phyloP scores from a whole-genome alignment of 2,329 filamentous ascomycete species.

The Chrysosporium queenslandicum region DNA sequence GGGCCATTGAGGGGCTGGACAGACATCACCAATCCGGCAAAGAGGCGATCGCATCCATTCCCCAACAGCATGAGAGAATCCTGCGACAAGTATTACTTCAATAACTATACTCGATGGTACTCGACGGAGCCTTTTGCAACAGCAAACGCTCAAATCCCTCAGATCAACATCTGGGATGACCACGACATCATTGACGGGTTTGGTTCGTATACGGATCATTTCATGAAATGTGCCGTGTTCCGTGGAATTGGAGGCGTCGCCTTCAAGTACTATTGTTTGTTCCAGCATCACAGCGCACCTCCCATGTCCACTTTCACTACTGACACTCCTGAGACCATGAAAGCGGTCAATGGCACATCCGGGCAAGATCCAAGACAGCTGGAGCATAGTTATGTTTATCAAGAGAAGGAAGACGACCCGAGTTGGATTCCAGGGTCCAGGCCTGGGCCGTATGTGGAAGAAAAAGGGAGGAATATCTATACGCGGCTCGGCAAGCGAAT shows the following conservation, averaged over 20 bases:
- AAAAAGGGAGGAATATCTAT: slow-evolving; percentile 51
- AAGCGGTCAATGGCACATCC: slow-evolving; percentile 40
- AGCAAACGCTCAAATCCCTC: slow-evolving; percentile 53
- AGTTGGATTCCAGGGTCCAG: slow-evolving; percentile 70
- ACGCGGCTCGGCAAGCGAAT: slow-evolving; percentile 56
- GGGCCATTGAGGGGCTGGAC: slow-evolving; percentile 66
- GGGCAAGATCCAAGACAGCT: slow-evolving; percentile 59
- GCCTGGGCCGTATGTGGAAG: slow-evolving; percentile 58
- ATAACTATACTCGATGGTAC: slow-evolving; percentile 58
- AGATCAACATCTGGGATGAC: slow-evolving; percentile 58
- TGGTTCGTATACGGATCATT: slow-evolving; percentile 56
- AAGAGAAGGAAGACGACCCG: slow-evolving; percentile 49
- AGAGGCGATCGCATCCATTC: slow-evolving; percentile 52
- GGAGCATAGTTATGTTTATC: slow-evolving; percentile 61
- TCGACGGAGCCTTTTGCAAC: slow-evolving; percentile 53
- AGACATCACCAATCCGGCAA: slow-evolving; percentile 50
- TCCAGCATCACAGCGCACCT: slow-evolving; percentile 70
- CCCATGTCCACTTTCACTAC: slow-evolving; percentile 79
- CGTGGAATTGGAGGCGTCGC: slow-evolving; percentile 52
- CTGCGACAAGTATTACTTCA: slow-evolving; percentile 54
- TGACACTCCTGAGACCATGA: slow-evolving; percentile 51
- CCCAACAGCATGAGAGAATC: slow-evolving; percentile 52
- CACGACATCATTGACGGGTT: slow-evolving; percentile 59
- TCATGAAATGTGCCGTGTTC: slow-evolving; percentile 57
- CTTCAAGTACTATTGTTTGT: slow-evolving; percentile 54